phyloP scores from a whole-genome alignment of 352 stramenopile species.

The Thalassiosira livingstoniorum region DNA sequence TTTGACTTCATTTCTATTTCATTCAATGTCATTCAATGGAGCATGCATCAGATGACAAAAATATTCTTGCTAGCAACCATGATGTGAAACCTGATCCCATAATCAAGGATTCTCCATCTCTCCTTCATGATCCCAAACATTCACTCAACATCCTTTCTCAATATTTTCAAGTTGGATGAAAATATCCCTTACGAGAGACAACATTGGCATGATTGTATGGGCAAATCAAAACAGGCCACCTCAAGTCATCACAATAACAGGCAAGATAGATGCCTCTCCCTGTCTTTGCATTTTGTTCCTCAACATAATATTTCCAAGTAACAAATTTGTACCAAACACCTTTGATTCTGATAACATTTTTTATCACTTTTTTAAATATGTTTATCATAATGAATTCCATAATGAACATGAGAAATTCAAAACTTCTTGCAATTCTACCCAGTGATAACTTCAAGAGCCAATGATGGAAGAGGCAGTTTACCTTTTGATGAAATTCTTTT shows the following conservation, averaged over 20 bases:
- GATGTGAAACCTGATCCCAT: conserved; percentile 32
- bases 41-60: conserved; percentile 56
- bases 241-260: conserved; percentile 45
- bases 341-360: conserved; percentile 29
- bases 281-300: neutral
- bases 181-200: no score
- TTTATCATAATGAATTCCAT: conserved; percentile 49
- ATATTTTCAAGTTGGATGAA: conserved; percentile 20
- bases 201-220: no score
- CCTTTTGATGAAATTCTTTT: conserved; percentile 23
- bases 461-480: conserved; percentile 47
- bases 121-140: conserved; percentile 57
- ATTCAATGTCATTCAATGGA: conserved; percentile 57
- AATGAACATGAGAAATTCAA: conserved; percentile 13
- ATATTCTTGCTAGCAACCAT: conserved; percentile 35
- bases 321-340: conserved; percentile 28
- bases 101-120: conserved; percentile 42
- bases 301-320: neutral
- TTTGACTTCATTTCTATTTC: conserved; percentile 15
- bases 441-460: conserved; percentile 51
- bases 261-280: conserved; percentile 31
- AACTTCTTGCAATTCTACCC: conserved; percentile 25
- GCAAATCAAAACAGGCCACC: conserved; percentile 33
- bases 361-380: conserved; percentile 41
- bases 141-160: conserved; percentile 64